Conservation (phyloP, 140 eudicot genomes). For the Ambrosia hybrid region DNA sequence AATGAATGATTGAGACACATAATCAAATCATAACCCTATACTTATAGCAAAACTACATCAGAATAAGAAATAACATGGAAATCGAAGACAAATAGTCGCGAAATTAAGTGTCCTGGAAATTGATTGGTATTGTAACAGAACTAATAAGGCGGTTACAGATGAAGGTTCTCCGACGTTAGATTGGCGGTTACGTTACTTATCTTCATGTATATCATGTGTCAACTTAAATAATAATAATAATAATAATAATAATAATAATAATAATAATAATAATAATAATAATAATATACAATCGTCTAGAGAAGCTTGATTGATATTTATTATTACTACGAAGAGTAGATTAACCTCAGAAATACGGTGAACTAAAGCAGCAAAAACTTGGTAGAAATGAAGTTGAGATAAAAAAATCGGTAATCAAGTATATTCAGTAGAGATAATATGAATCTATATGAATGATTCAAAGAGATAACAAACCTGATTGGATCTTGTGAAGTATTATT, state of each 20-base stretch:
- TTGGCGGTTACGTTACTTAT: slow-evolving; percentile 23
- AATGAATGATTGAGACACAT: slow-evolving; percentile 19
- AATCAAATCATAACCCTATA: not conserved
- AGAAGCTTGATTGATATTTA: not conserved
- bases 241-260: not conserved
- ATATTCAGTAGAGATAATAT: slow-evolving; percentile 14
- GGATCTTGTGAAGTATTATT: slow-evolving; percentile 1
- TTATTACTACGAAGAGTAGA: no score
- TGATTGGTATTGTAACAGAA: not conserved
- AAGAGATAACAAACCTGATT: slow-evolving; percentile 29
- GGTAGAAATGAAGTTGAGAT: not conserved
- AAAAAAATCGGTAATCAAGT: slow-evolving; percentile 26
- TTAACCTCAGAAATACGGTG: not conserved
- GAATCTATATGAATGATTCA: slow-evolving; percentile 27
- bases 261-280: no score
- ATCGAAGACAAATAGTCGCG: not conserved
- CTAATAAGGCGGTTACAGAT: slow-evolving; percentile 23
- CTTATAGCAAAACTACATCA: slow-evolving; percentile 3
- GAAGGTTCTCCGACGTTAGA: slow-evolving; percentile 21
- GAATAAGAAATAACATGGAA: not conserved
- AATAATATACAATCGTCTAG: not conserved
- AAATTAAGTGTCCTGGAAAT: slow-evolving; percentile 17
- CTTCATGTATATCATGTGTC: slow-evolving; percentile 3
- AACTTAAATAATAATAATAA: not conserved
- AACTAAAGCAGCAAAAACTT: slow-evolving; percentile 9